These are phyloP conservation scores for Chalara sp. DNA, from an alignment of 2,329 filamentous ascomycete genomes.

Conservation along the genomic window DNA sequence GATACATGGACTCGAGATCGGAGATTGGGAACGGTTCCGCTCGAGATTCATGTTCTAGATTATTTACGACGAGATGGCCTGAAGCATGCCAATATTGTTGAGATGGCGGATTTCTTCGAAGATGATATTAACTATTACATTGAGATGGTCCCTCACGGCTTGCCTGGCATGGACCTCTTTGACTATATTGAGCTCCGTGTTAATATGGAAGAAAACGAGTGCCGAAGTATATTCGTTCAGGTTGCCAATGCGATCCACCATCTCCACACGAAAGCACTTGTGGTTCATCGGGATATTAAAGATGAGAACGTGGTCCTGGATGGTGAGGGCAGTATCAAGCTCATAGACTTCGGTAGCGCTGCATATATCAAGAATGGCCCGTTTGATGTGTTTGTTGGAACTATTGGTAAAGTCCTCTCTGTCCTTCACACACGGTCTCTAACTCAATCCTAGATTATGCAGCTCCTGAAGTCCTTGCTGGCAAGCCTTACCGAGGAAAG, in stretches of 20 bases:
- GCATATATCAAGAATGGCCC: constrained; percentile 98
- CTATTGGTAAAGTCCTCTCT: constrained; percentile 67
- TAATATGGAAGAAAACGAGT: constrained; percentile 94
- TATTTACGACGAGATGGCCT: constrained; percentile 73
- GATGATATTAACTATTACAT: constrained; percentile 96
- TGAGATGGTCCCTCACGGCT: constrained; percentile 90
- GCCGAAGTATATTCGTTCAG: constrained; percentile 90
- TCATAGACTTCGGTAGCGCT: constrained; percentile 97
- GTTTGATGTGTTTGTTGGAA: constrained; percentile 98
- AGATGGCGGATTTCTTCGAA: constrained; percentile 69
- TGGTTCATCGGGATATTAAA: constrained; percentile 97
- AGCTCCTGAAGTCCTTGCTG: constrained; percentile 93
- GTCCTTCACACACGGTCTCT: constrained; percentile 3
- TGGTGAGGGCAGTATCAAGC: constrained; percentile 88
- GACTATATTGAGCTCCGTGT: constrained; percentile 96
- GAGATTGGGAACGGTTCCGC: constrained; percentile 83
- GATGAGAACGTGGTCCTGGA: constrained; percentile 97
- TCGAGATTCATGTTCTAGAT: constrained; percentile 95
- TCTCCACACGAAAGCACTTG: constrained; percentile 80
- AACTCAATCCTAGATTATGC: constrained; percentile 68
- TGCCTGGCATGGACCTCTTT: constrained; percentile 97
- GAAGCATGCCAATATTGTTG: constrained; percentile 62
- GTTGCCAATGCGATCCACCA: constrained; percentile 87
- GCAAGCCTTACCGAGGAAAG: constrained; percentile 85
- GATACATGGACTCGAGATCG: constrained; percentile 98